Percentiles rank a stretch among this genome's conserved stretches.
These are phyloP conservation scores for Anastatica hierochuntica DNA, from an alignment of 345 rosid species.

Conservation along the genomic window DNA sequence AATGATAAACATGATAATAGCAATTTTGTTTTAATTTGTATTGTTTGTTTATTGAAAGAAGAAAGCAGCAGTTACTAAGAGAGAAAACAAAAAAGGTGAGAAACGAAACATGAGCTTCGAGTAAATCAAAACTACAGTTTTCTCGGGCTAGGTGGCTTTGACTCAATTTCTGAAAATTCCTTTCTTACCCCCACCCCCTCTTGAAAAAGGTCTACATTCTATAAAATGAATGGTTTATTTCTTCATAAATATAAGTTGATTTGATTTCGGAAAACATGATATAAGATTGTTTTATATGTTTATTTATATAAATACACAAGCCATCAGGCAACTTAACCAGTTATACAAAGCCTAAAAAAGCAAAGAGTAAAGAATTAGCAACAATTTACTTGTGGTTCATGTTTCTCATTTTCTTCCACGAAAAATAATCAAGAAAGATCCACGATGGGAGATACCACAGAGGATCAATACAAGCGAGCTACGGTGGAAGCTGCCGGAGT, in stretches of 20 bases:
- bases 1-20: slow-evolving; percentile 15
- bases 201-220: no score
- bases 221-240: no score
- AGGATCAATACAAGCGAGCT: slow-evolving; percentile 14
- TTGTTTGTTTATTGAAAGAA: neutral
- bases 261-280: no score
- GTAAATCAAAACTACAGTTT: slow-evolving; percentile 58
- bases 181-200: slow-evolving; percentile 3
- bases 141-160: slow-evolving; percentile 77
- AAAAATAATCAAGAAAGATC: neutral
- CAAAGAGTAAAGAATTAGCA: neutral
- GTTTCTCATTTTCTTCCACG: neutral
- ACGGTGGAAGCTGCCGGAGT: slow-evolving; percentile 8
- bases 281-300: no score
- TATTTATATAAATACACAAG: no score
- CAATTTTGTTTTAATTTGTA: neutral
- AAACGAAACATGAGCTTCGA: slow-evolving; percentile 41
- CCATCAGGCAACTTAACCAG: slow-evolving; percentile 2
- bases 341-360: slow-evolving; percentile 10
- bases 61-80: slow-evolving; percentile 26
- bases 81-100: no score
- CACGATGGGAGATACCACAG: slow-evolving; percentile 36
- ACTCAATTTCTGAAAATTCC: slow-evolving; percentile 25
- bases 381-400: neutral
- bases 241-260: no score